Evolutionary conservation across 306 rosid genomes (phyloP).

Genomic region (Casuarina cunninghamiana): DNA sequence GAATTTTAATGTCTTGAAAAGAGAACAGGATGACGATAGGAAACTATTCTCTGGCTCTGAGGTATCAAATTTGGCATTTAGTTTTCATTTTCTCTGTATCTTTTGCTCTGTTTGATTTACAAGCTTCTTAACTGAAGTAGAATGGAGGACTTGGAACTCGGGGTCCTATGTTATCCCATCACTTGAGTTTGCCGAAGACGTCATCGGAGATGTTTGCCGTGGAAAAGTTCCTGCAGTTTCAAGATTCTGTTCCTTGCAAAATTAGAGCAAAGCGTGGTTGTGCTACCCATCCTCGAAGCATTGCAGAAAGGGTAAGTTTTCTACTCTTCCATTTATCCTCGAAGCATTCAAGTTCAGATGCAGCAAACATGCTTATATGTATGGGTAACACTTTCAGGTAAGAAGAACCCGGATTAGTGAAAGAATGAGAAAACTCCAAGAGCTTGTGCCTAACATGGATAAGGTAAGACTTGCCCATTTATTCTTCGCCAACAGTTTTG

Average conservation of each 20-base stretch:
- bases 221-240: conserved; percentile 78
- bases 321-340: neutral
- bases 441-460: conserved; percentile 97
- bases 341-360: neutral
- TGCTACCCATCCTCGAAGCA: conserved; percentile 98
- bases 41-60: conserved; percentile 53
- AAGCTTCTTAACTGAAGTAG: conserved; percentile 33
- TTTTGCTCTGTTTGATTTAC: conserved; percentile 7
- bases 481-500: neutral
- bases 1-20: conserved; percentile 41
- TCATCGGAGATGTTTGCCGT: conserved; percentile 55
- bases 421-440: conserved; percentile 91
- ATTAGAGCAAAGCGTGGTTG: conserved; percentile 95
- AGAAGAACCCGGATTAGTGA: conserved; percentile 95
- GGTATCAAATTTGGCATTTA: conserved; percentile 35
- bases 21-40: conserved; percentile 48
- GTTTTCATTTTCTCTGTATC: conserved; percentile 4
- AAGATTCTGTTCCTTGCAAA: conserved; percentile 91
- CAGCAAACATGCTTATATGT: conserved; percentile 10
- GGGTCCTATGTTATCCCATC: conserved; percentile 61
- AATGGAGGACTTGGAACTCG: conserved; percentile 61
- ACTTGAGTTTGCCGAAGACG: conserved; percentile 76
- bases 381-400: conserved; percentile 41
- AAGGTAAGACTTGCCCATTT: conserved; percentile 47
- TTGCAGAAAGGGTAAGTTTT: conserved; percentile 81